Evolutionary conservation across 148 eudicot species (phyloP).

Genomic region (Persicaria tinctoria): DNA sequence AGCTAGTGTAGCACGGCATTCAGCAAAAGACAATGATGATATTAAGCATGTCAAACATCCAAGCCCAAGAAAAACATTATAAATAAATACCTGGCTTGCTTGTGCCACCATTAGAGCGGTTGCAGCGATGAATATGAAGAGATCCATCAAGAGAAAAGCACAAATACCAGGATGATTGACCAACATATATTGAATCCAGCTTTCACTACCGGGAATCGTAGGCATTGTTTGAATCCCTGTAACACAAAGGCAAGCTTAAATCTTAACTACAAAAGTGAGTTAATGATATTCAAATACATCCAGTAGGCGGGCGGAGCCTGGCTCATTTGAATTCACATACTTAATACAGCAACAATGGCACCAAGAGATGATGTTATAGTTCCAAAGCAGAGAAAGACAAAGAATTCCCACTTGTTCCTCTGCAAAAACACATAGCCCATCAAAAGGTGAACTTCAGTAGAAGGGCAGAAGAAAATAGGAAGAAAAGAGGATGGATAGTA

Average conservation of each 20-base stretch:
- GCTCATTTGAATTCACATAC: conserved; percentile 41
- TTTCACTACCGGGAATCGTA: conserved; percentile 34
- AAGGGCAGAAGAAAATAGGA: conserved; percentile 4
- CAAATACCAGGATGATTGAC: conserved; percentile 57
- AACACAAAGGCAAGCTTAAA: conserved; percentile 4
- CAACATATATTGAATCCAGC: conserved; percentile 48
- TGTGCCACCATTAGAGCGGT: conserved; percentile 46
- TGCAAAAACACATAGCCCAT: conserved; percentile 30
- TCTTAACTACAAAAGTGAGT: not conserved
- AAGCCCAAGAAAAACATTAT: not conserved
- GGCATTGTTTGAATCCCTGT: conserved; percentile 76
- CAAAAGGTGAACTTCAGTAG: conserved; percentile 8
- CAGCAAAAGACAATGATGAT: not conserved
- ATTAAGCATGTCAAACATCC: not conserved
- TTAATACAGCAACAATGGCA: conserved; percentile 47
- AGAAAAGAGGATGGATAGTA: not conserved
- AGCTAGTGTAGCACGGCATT: not conserved
- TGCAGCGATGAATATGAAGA: conserved; percentile 48
- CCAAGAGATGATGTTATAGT: conserved; percentile 41
- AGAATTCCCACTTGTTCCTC: conserved; percentile 92
- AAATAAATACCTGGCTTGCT: conserved; percentile 49
- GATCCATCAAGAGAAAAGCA: conserved; percentile 54
- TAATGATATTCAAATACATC: conserved; percentile 4
- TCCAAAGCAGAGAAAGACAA: conserved; percentile 65
- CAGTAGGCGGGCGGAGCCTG: conserved; percentile 2